Base-by-base conservation (phyloP, 345 rosid genomes). In the Turritis glabra region DNA sequence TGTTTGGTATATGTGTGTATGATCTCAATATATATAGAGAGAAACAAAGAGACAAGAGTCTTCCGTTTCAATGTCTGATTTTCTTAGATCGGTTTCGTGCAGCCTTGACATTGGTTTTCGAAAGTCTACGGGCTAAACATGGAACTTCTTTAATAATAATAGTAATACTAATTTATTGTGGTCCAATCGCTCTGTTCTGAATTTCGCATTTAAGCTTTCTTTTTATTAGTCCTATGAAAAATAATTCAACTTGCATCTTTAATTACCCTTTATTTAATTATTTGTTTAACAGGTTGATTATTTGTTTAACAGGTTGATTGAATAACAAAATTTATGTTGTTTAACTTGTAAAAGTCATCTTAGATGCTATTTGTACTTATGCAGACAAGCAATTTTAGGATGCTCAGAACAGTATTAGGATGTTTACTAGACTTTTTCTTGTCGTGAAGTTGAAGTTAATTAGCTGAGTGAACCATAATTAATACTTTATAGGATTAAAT, bases 281-380 rank as follows among this genome's bases (percentile, higher is more conserved):
- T 55, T 23, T 18, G n/a, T 61, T 30, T 21, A 15, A 61, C 59
- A 46, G 15, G 38, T 61, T 41, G 13, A 29, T 37, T 22, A 1
- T 40, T 27, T 21, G 14, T 63, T 35, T 25, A 13, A 64, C 62
- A 50, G 35, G 50, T 58, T 32, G 37, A 51, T 64, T 57, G 32
- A 25, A 30, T 77, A 50, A 52, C 51, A 58, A 66, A 58, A 18
- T 47, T 60, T 14, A 57, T 57, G 46, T 48, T 38, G 80, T 72
- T 72, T 77, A 71, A 72, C 81, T 77, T 77, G 69, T 72, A 71
- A 65, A 77, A 58, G 35, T 65, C 56, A 71, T 58, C 80, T 64
- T 57, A 15, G 12, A 17, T 23, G 23, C 50, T 46, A 55, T 55
- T 46, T 62, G 58, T 40, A 32, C 26, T 52, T 40, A 10, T 53